Conservation (phyloP, 148 eudicot species). For the Polygonum aviculare region DNA sequence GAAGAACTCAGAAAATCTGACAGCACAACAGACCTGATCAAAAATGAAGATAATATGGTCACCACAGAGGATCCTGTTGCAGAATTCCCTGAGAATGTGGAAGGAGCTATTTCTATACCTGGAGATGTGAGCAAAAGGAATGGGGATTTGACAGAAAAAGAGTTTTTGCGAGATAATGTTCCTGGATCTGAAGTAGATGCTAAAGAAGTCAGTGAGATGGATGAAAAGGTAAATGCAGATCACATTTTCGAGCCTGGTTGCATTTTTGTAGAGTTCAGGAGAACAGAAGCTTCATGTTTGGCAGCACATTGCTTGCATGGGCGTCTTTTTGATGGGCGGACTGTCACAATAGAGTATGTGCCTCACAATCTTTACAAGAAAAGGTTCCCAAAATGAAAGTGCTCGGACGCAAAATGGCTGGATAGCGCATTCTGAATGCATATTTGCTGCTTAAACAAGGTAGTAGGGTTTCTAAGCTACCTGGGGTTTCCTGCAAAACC, state of each 20-base stretch:
- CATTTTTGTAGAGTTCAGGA: slow-evolving; percentile 66
- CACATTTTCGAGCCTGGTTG: slow-evolving; percentile 52
- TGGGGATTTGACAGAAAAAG: slow-evolving; percentile 16
- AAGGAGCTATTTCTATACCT: background rate
- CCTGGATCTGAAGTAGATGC: slow-evolving; percentile 6
- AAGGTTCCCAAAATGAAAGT: slow-evolving; percentile 35
- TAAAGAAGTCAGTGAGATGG: slow-evolving; percentile 17
- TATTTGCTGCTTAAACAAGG: background rate
- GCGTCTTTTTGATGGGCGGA: slow-evolving; percentile 54
- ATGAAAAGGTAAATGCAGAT: slow-evolving; percentile 11
- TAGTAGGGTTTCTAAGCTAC: background rate
- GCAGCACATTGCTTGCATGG: slow-evolving; percentile 96
- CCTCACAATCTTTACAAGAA: slow-evolving; percentile 34
- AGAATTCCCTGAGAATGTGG: background rate
- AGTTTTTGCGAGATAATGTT: slow-evolving; percentile 4
- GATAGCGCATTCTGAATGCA: background rate
- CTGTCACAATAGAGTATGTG: slow-evolving; percentile 58
- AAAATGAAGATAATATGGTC: slow-evolving; percentile 15
- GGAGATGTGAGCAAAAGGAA: slow-evolving; percentile 17
- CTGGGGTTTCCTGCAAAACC: background rate
- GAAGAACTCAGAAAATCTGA: slow-evolving; percentile 20
- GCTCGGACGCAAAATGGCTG: background rate
- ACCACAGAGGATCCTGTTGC: slow-evolving; percentile 12
- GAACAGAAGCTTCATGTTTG: slow-evolving; percentile 66
- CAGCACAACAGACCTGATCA: background rate